These are phyloP conservation scores for Monosporascus sp. DNA, from an alignment of 2,329 filamentous ascomycete species.

Conservation along the genomic window DNA sequence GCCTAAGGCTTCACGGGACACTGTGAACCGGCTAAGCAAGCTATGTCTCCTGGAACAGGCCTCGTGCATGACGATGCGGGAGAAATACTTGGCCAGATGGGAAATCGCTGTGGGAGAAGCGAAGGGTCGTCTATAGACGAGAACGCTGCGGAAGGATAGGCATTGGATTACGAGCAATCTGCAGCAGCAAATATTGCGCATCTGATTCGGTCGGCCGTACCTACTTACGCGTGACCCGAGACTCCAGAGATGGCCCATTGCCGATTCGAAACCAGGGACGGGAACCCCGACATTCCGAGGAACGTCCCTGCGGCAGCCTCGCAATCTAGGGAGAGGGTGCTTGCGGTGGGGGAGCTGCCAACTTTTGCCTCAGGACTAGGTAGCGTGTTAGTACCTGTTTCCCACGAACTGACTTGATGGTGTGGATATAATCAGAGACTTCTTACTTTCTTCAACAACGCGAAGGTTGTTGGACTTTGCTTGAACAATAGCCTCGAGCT, in stretches of 20 bases:
- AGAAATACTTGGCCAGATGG: no score
- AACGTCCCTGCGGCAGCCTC: slow-evolving; percentile 9
- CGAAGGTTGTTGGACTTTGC: slow-evolving; percentile 79
- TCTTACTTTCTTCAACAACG: slow-evolving; percentile 78
- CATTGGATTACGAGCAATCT: no score
- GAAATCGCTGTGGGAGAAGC: no score
- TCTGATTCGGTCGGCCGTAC: no score
- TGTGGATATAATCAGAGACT: slow-evolving; percentile 13
- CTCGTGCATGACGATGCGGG: not conserved
- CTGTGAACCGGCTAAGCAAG: not conserved
- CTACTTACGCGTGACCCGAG: no score
- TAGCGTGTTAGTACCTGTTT: slow-evolving; percentile 9
- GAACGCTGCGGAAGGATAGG: no score
- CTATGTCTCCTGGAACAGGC: not conserved
- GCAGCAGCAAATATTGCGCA: no score
- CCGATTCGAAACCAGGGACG: no score
- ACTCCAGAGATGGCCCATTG: no score
- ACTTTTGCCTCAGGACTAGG: slow-evolving; percentile 39
- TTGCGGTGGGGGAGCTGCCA: slow-evolving; percentile 27
- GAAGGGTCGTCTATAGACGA: no score
- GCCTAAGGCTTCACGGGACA: not conserved
- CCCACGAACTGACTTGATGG: not conserved
- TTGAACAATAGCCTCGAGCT: slow-evolving; percentile 53
- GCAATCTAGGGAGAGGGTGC: not conserved
- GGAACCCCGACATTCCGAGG: not conserved